phyloP scores from a whole-genome alignment of 345 rosid species.

The Pugionium cornutum region DNA sequence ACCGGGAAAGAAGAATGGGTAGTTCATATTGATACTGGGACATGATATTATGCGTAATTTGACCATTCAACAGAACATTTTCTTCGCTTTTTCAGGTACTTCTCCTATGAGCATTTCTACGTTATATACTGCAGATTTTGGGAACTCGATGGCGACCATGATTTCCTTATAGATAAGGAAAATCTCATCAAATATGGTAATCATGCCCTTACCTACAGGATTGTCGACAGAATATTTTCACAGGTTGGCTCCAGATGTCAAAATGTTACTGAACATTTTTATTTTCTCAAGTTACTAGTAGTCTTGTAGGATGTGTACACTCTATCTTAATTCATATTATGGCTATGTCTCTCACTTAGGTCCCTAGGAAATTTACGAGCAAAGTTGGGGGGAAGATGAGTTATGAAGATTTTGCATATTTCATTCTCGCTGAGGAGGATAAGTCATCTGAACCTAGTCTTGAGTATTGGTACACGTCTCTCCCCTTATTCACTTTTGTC shows the following conservation, averaged over 20 bases:
- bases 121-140: slow-evolving; percentile 86
- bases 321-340: not conserved
- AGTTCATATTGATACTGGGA: slow-evolving; percentile 10
- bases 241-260: slow-evolving; percentile 57
- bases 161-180: slow-evolving; percentile 77
- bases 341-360: slow-evolving; percentile 44
- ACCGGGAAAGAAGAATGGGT: not conserved
- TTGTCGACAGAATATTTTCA: slow-evolving; percentile 83
- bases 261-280: slow-evolving; percentile 36
- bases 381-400: slow-evolving; percentile 79
- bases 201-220: slow-evolving; percentile 83
- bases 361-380: slow-evolving; percentile 74
- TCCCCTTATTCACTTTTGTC: not conserved
- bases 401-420: slow-evolving; percentile 89
- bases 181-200: slow-evolving; percentile 79
- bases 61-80: slow-evolving; percentile 3
- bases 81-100: slow-evolving; percentile 58
- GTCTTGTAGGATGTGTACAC: not conserved
- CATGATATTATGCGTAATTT: slow-evolving; percentile 12
- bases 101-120: slow-evolving; percentile 88
- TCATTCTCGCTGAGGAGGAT: slow-evolving; percentile 89
- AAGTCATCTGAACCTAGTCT: slow-evolving; percentile 88
- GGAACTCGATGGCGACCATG: slow-evolving; percentile 85
- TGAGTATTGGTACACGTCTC: slow-evolving; percentile 71
- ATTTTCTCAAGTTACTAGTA: not conserved